Evolutionary conservation across 1,139 yeast genomes (phyloP).

Genomic region (Eremothecium gossypii): DNA sequence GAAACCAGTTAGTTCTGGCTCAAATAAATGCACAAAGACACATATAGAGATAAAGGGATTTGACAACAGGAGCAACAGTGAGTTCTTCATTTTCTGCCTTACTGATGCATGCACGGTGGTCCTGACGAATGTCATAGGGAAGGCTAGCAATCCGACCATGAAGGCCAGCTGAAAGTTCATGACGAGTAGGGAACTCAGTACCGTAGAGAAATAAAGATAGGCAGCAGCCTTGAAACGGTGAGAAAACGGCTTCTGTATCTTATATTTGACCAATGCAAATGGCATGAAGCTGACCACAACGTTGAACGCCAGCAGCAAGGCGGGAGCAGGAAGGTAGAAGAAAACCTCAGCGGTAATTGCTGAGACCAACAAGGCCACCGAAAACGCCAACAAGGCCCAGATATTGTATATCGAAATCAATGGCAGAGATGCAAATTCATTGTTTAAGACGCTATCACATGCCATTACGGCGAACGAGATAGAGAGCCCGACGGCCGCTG

Average conservation of each 20-base stretch:
- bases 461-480: constrained; percentile 66
- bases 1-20: constrained; percentile 31
- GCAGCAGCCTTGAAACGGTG: constrained; percentile 34
- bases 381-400: constrained; percentile 13
- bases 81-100: constrained; percentile 26
- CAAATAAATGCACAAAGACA: constrained; percentile 31
- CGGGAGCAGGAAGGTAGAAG: constrained; percentile 11
- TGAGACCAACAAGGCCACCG: constrained; percentile 18
- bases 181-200: constrained; percentile 66
- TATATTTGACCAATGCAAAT: constrained; percentile 8
- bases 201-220: constrained; percentile 54
- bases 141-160: constrained; percentile 52
- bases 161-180: constrained; percentile 79
- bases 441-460: constrained; percentile 46
- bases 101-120: constrained; percentile 11
- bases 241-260: constrained; percentile 19
- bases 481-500: constrained; percentile 71
- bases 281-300: constrained; percentile 10
- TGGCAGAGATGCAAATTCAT: constrained; percentile 24
- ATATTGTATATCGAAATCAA: constrained; percentile 16
- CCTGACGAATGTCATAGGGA: constrained; percentile 59
- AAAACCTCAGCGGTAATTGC: constrained; percentile 21
- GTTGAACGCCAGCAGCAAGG: constrained; percentile 11
- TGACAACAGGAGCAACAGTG: constrained; percentile 36
- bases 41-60: constrained; percentile 46